Conservation (phyloP, 2,329 filamentous ascomycete species). For the Penicillium fuscoglaucum region DNA sequence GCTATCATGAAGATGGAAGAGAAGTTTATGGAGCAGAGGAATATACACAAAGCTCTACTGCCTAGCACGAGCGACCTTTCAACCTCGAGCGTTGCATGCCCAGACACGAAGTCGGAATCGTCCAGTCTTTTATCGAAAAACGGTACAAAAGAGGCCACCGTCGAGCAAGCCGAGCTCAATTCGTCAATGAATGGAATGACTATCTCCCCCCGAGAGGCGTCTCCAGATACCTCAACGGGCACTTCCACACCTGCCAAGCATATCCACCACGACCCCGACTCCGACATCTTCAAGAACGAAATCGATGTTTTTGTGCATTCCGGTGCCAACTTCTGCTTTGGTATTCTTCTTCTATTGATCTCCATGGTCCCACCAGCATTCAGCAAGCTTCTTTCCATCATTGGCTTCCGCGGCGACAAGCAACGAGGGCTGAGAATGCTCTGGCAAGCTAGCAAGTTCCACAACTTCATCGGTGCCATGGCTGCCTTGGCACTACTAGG, state of each 20-base stretch:
- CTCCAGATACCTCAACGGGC: conserved; percentile 23
- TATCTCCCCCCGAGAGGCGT: conserved; percentile 18
- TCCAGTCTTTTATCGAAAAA: conserved; percentile 18
- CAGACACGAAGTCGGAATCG: conserved; percentile 11
- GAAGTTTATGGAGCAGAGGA: conserved; percentile 49
- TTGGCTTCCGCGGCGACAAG: conserved; percentile 88
- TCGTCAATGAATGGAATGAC: conserved; percentile 27
- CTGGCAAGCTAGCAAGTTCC: conserved; percentile 83
- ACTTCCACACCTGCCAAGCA: conserved; percentile 30
- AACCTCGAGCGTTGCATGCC: conserved; percentile 9
- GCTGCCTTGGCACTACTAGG: conserved; percentile 76
- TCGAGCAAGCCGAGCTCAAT: conserved; percentile 21
- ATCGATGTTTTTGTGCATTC: conserved; percentile 88
- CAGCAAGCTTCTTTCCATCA: conserved; percentile 78
- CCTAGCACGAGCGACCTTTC: conserved; percentile 16
- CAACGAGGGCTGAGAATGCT: conserved; percentile 79
- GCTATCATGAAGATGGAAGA: conserved; percentile 74
- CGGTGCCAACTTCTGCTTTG: conserved; percentile 85
- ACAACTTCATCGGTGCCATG: conserved; percentile 90
- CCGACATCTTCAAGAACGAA: conserved; percentile 68
- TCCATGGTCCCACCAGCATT: conserved; percentile 92
- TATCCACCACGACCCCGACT: conserved; percentile 56
- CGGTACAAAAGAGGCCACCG: conserved; percentile 18
- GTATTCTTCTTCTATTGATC: conserved; percentile 80
- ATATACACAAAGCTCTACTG: conserved; percentile 27